Percentiles rank a stretch among this genome's conserved stretches.
Evolutionary conservation across 1,284 basidiomycete genomes (phyloP).

Genomic region (Boletus holoroseus): DNA sequence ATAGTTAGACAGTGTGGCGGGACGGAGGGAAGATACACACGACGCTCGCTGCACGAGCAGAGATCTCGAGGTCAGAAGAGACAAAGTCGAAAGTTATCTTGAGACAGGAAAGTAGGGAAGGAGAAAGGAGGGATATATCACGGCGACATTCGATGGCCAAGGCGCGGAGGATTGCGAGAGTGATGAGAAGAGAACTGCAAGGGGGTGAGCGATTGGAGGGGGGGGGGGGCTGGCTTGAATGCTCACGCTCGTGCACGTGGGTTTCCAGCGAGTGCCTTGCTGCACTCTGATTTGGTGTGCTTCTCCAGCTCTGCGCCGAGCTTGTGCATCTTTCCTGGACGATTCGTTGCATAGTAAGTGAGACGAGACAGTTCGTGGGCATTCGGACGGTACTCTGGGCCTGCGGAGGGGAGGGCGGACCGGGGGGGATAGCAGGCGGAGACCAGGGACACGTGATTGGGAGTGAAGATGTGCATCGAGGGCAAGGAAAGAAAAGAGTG

Average conservation of each 20-base stretch:
- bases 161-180: constrained; percentile 78
- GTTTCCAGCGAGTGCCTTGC: constrained; percentile 67
- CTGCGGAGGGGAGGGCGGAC: constrained; percentile 71
- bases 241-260: constrained; percentile 77
- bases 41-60: constrained; percentile 76
- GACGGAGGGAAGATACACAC: constrained; percentile 42
- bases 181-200: constrained; percentile 75
- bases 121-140: constrained; percentile 79
- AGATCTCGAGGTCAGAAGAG: constrained; percentile 77
- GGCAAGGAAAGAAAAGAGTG: no score
- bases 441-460: constrained; percentile 83
- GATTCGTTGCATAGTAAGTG: constrained; percentile 89
- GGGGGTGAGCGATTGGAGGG: background rate
- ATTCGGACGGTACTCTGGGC: constrained; percentile 79
- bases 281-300: constrained; percentile 63
- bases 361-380: constrained; percentile 88
- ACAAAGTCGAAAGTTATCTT: constrained; percentile 60
- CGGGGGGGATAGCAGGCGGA: constrained; percentile 86
- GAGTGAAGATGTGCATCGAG: constrained; percentile 57
- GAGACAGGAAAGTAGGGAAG: constrained; percentile 72
- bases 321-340: constrained; percentile 85
- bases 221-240: background rate
- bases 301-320: constrained; percentile 82
- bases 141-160: constrained; percentile 87
- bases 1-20: background rate